phyloP scores from a whole-genome alignment of 2,329 filamentous ascomycete species.

The Aspergillus ruber region DNA sequence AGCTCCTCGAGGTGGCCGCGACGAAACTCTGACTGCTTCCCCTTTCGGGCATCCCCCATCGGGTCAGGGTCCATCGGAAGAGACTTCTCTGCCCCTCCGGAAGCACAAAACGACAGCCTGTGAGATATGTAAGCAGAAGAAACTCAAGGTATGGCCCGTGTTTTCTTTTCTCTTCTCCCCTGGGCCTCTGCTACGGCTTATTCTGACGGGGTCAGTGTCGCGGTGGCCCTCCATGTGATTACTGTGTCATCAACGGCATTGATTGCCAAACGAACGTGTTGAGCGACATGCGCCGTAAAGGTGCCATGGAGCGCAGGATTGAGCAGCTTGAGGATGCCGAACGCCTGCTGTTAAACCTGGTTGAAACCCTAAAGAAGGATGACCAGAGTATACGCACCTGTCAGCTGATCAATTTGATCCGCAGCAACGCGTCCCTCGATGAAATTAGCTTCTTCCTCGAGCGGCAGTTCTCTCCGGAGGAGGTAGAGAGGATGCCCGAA shows the following conservation, averaged over 20 bases:
- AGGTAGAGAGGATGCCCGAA: conserved; percentile 10
- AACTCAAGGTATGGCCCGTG: conserved; percentile 13
- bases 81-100: neutral
- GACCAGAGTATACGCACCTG: conserved; percentile 11
- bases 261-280: conserved; percentile 21
- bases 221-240: conserved; percentile 21
- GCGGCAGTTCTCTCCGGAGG: conserved; percentile 8
- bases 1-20: neutral
- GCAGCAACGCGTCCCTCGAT: conserved; percentile 16
- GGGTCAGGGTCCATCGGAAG: neutral
- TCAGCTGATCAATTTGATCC: conserved; percentile 21
- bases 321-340: conserved; percentile 14
- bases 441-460: conserved; percentile 17
- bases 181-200: neutral
- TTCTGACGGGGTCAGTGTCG: conserved; percentile 14
- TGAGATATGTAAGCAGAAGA: conserved; percentile 16
- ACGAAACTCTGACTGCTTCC: neutral
- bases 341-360: conserved; percentile 11
- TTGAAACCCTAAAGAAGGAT: conserved; percentile 12
- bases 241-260: conserved; percentile 20
- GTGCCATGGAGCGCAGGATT: conserved; percentile 17
- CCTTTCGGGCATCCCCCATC: neutral
- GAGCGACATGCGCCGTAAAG: conserved; percentile 23
- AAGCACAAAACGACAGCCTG: conserved; percentile 21
- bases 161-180: neutral